Percentiles rank a stretch among this genome's conserved stretches.
Evolutionary conservation across 192 early-diverging fungal genomes (phyloP).

Genomic region (Linnemannia hyalina): DNA sequence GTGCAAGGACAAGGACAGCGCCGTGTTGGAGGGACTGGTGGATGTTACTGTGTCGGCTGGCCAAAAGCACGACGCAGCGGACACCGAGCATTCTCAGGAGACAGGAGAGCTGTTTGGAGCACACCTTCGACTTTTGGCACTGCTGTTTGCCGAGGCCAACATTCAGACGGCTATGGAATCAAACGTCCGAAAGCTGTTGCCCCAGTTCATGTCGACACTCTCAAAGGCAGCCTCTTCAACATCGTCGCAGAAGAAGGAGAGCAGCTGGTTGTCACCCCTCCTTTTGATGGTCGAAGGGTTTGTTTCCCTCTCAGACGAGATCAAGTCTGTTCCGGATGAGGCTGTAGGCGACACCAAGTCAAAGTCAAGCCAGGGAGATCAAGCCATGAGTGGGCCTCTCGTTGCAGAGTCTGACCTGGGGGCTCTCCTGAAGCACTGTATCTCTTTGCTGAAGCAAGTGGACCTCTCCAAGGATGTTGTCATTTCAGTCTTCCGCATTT

Average conservation of each 20-base stretch:
- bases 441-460: constrained; percentile 52
- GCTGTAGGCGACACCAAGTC: constrained; percentile 36
- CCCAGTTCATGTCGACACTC: constrained; percentile 38
- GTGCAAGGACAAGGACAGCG: constrained; percentile 59
- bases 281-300: constrained; percentile 77
- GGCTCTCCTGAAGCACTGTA: constrained; percentile 52
- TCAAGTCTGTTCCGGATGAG: constrained; percentile 50
- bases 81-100: not conserved
- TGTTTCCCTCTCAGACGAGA: constrained; percentile 75
- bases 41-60: constrained; percentile 16
- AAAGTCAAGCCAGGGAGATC: constrained; percentile 23
- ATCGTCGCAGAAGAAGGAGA: constrained; percentile 37
- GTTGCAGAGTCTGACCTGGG: constrained; percentile 49
- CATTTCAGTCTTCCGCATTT: constrained; percentile 81
- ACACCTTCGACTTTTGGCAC: constrained; percentile 67
- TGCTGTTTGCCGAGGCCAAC: constrained; percentile 68
- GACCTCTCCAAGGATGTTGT: constrained; percentile 61
- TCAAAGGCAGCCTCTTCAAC: not conserved
- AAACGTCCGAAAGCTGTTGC: constrained; percentile 30
- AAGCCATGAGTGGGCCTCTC: constrained; percentile 51
- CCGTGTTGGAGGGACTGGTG: constrained; percentile 39
- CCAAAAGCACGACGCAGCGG: not conserved
- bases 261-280: constrained; percentile 68
- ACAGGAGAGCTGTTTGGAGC: constrained; percentile 55
- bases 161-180: constrained; percentile 62